Evolutionary conservation across 805 yeast genomes (phyloP), one percentile per base, ranked within the genome.

Genomic region (Yarrowia porcina): DNA sequence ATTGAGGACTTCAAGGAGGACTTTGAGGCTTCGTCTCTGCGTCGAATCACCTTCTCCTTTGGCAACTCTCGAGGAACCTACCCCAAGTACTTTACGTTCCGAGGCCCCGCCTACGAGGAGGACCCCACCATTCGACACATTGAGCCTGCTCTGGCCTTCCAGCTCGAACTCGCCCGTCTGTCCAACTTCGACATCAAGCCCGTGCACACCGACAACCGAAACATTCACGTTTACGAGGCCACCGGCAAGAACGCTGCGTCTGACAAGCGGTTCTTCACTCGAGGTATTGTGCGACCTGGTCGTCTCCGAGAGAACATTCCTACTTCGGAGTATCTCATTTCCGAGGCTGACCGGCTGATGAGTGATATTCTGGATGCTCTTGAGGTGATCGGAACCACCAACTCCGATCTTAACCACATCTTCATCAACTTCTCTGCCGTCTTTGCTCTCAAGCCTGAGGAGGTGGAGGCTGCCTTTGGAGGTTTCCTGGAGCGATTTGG

Each of bases 401-500:
- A 94, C 77, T 89, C 97, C 18, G 99, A 94, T 74, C 80, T 94
- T 80, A 94, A 94, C 77, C 98, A 94, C 74, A 94, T 94, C 67
- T 94, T 94, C 80, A 93, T 94, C 76, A 93, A 94, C 79, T 94
- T 94, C 77, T 88, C 97, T 61, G 96, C 97, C 67, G 93, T 90
- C 33, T 94, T 96, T 82, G 91, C 91, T 68, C 89, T 94, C 64
- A 85, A 90, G 65, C 97, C 98, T 49, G 89, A 88, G 70, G 98
- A 94, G 77, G 97, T 94, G 66, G 97, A 93, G 77, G 91, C 90
- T 66, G 97, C 99, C 4, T 92, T 94, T 76, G 98, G 97, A 68
- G 96, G 97, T 20, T 94, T 94, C 85, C 81, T 94, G 78, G 97
- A 93, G 77, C 86, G 99, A 77, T 94, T 94, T 69, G 99, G 99